Conservation (phyloP, 192 early-diverging fungal species). For the Podila minutissima region DNA sequence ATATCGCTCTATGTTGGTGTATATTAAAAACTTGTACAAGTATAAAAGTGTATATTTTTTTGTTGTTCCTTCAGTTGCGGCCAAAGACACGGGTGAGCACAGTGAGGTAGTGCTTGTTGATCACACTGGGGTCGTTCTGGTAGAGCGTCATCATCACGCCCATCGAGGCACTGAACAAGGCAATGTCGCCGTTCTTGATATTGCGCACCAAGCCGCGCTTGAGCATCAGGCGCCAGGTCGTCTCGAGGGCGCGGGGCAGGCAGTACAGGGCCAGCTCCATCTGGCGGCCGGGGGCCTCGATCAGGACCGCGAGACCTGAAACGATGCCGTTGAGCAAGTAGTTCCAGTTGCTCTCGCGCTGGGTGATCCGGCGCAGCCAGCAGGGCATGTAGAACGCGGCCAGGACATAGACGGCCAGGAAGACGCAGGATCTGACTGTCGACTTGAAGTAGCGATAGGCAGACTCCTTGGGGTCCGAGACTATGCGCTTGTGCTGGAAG, state of each 20-base stretch:
- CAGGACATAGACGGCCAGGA: conserved; percentile 64
- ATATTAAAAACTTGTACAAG: too few relatives aligned
- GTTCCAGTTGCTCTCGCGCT: conserved; percentile 53
- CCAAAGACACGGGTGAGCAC: conserved; percentile 86
- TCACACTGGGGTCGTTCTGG: conserved; percentile 79
- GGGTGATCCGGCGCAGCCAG: conserved; percentile 56
- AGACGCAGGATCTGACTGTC: conserved; percentile 65
- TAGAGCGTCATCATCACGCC: conserved; percentile 84
- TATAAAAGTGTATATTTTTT: conserved; percentile 28
- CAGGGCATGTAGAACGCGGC: conserved; percentile 64
- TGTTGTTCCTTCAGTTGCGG: conserved; percentile 60
- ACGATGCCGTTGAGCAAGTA: conserved; percentile 61
- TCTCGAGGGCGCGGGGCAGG: conserved; percentile 80
- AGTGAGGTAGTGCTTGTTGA: conserved; percentile 79
- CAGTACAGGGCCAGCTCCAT: conserved; percentile 88
- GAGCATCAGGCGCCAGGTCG: conserved; percentile 68
- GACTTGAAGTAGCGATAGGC: conserved; percentile 61
- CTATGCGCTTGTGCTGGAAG: conserved; percentile 50
- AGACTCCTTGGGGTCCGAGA: conserved; percentile 51
- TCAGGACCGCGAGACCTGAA: conserved; percentile 65
- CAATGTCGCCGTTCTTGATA: conserved; percentile 74
- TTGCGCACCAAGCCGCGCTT: conserved; percentile 67
- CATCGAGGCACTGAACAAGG: conserved; percentile 77
- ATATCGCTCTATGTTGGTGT: too few relatives aligned
- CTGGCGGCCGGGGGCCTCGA: conserved; percentile 70